Evolutionary conservation across 140 eudicot genomes (phyloP), one percentile per base, ranked within the genome.

Genomic region (Flaveria floridana): DNA sequence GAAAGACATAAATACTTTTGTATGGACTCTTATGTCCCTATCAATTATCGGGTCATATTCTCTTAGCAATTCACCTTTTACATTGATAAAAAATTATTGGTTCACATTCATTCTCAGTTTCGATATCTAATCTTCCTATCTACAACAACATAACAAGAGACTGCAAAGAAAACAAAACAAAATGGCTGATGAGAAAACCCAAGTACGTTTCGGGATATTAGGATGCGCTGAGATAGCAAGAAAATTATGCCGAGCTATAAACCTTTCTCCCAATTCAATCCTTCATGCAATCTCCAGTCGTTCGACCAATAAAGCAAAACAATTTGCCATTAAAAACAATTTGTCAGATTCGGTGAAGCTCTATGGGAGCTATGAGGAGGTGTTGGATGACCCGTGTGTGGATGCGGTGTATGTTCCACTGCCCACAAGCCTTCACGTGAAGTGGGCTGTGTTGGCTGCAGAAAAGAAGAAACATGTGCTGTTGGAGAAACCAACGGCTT

Each of bases 161-260:
- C 19, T 37, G 6, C 68, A 15, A 34, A 42, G 46, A 78, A 14
- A 19, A 73, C 21, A 67, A 0, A 10, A 13, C 47, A 84, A 30
- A 64, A 63, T 88, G 95, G 84, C 86, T 6, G 44, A 78, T 73
- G 82, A 84, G 30, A 69, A 71, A 6, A 79, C 37, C 14, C 80
- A 76, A 37, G 73, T 87, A 11, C 88, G 86, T 58, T 87, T 93
- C 56, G 98, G 96, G 23, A 83, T 89, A 65, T 62, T 92, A 71
- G 96, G 98, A 1, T 92, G 98, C 65, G 98, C 98, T 2, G 86
- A 83, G 14, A 92, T 92, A 25, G 88, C 98, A 14, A 81, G 90
- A 63, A 92, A 87, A 78, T 66, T 93, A 13, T 80, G 88, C 20
- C 79, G 96, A 79, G 96, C 98, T 75, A 89, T 93, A 19, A 23